phyloP scores from a whole-genome alignment of 2,329 filamentous ascomycete species.

The Endoconidiophora laricicola region DNA sequence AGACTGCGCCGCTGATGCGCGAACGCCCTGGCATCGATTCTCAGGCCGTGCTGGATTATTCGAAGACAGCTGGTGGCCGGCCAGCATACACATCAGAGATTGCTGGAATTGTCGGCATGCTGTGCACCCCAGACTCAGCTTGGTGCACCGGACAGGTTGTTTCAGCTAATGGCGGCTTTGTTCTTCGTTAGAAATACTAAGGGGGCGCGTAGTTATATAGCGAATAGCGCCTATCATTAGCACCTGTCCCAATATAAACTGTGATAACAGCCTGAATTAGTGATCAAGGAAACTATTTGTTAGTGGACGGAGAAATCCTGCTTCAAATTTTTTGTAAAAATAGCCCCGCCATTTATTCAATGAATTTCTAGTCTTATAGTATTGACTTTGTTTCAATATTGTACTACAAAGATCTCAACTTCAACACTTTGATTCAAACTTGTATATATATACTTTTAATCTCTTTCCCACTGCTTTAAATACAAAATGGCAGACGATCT shows the following conservation, averaged over 20 bases:
- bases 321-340: too few species aligned
- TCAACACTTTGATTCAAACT: neutral
- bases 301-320: too few species aligned
- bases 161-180: conserved; percentile 64
- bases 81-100: conserved; percentile 15
- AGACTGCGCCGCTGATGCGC: conserved; percentile 43
- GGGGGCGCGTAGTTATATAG: too few species aligned
- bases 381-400: too few species aligned
- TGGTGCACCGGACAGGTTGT: conserved; percentile 71
- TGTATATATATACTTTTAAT: neutral
- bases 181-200: conserved; percentile 14
- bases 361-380: neutral
- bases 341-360: neutral
- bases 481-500: conserved; percentile 24
- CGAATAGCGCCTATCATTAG: too few species aligned
- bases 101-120: conserved; percentile 14
- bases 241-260: too few species aligned
- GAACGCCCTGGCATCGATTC: conserved; percentile 25
- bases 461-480: too few species aligned
- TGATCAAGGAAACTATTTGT: too few species aligned
- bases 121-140: conserved; percentile 43
- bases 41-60: conserved; percentile 13
- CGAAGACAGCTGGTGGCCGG: conserved; percentile 14
- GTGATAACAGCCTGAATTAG: too few species aligned
- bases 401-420: neutral